Evolutionary conservation across 1,284 basidiomycete genomes (phyloP).

Genomic region (Cryptococcus sp.): DNA sequence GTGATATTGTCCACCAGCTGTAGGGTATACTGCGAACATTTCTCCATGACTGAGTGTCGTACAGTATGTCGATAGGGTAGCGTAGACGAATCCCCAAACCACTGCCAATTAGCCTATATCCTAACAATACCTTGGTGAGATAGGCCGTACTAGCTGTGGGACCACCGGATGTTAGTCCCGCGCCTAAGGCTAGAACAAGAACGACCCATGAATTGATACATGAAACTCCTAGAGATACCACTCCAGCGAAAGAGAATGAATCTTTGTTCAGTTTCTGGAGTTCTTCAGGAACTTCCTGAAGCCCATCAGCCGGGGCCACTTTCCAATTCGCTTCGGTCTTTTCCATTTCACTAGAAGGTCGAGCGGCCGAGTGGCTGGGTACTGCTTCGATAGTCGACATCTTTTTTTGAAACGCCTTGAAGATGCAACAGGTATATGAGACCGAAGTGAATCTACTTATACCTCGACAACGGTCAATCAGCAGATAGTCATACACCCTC

Average conservation of each 20-base stretch:
- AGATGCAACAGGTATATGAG: too few species aligned
- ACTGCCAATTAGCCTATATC: constrained; percentile 3
- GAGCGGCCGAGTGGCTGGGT: too few species aligned
- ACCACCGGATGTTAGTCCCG: constrained; percentile 16
- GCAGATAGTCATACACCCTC: too few species aligned
- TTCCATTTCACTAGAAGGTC: too few species aligned
- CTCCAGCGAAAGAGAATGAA: constrained; percentile 2
- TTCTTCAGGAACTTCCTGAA: neutral
- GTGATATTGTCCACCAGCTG: constrained; percentile 41
- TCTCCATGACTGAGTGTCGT: constrained; percentile 13
- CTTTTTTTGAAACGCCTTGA: too few species aligned
- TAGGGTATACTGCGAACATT: constrained; percentile 31
- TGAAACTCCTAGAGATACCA: constrained; percentile 11
- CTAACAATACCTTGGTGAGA: neutral
- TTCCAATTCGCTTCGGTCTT: neutral
- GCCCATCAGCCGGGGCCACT: neutral
- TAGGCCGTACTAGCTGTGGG: constrained; percentile 11
- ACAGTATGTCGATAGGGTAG: constrained; percentile 9
- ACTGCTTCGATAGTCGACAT: too few species aligned
- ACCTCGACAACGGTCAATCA: too few species aligned
- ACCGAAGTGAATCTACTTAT: too few species aligned
- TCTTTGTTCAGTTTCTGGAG: constrained; percentile 1
- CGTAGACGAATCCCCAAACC: constrained; percentile 17
- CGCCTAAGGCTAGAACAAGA: constrained; percentile 10
- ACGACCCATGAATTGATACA: constrained; percentile 19